Evolutionary conservation across 2,329 filamentous ascomycete genomes (phyloP).

Genomic region (Colletotrichum neosansevieriae): DNA sequence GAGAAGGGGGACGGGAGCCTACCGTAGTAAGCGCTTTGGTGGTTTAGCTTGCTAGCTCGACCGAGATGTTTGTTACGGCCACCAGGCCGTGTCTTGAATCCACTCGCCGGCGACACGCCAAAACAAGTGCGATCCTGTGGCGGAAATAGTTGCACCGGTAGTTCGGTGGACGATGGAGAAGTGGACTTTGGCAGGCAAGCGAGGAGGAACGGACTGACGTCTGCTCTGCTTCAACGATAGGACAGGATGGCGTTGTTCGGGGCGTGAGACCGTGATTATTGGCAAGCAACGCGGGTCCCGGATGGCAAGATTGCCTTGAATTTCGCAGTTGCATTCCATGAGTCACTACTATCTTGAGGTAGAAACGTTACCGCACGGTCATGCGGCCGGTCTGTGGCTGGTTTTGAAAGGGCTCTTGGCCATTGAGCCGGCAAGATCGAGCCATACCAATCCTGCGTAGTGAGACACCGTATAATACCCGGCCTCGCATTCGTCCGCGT

Average conservation of each 20-base stretch:
- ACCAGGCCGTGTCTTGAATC: constrained; percentile 33
- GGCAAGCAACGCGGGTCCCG: neutral
- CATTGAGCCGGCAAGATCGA: constrained; percentile 4
- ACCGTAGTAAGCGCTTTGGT: constrained; percentile 6
- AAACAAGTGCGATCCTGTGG: constrained; percentile 23
- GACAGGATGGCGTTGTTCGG: constrained; percentile 9
- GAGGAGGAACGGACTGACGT: neutral
- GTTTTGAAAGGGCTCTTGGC: constrained; percentile 8
- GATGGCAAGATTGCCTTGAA: constrained; percentile 12
- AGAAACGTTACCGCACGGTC: constrained; percentile 27
- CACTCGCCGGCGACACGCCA: constrained; percentile 23
- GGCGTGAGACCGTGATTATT: neutral
- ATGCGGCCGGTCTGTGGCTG: constrained; percentile 15
- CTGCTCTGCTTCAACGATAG: constrained; percentile 1
- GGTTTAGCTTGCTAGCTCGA: neutral
- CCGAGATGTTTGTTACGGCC: constrained; percentile 12
- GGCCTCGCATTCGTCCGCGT: neutral
- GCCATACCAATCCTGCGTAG: constrained; percentile 4
- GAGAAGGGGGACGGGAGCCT: neutral
- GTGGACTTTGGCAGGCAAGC: neutral
- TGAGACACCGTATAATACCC: constrained; percentile 19
- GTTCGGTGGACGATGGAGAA: constrained; percentile 4
- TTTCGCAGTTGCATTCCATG: constrained; percentile 17
- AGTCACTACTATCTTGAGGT: neutral
- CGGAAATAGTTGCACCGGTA: neutral